Base-by-base conservation (phyloP, 208 protist genomes). In the Leishmania arabica region DNA sequence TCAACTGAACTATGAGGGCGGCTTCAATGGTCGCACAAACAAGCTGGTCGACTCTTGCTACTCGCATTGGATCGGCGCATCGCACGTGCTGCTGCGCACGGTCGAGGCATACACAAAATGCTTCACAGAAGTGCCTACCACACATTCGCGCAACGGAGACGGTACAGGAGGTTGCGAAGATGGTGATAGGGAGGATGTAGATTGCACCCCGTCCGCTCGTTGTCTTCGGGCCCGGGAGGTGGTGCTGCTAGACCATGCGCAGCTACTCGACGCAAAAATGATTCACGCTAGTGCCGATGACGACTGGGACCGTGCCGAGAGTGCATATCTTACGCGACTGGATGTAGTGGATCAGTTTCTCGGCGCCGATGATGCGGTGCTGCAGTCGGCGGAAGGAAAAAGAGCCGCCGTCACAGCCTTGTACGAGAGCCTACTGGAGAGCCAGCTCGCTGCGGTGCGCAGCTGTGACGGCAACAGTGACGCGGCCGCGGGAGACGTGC, bases 31-130 rank as follows among this genome's bases (percentile, higher is more conserved):
- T 11, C 86, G 99, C 31, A 99, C 97, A 13, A 99, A 99, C 87
- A 99, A 99, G 88, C 89, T 99, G n/a, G 93, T 98, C 5, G 99
- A 99, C 86, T 95, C 96, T 15, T 99, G 99, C 87, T 99, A 99
- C 89, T 97, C 95, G 9, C 98, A 98, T 75, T 99, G 99, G 99
- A 84, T 99, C 9, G 99, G 99, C 40, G 84, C 91, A 2, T 89
- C 92, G 4, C 91, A 95, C 77, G 93, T 92, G 31, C 72, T 97
- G 74, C 73, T 96, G 73, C 78, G 80, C 17, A 84, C 89, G 2
- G 83, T 81, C 21, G 92, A 97, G 75, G 78, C 75, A 31, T 90
- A 90, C 80, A 69, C 37, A 45, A 86, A 87, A 66, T 85, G 82
- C 42, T 85, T 85, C 54, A 65, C 47, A 21, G 58, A 31, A n/a